Conservation (phyloP, 2,329 filamentous ascomycete genomes). For the Ploettnerulaceae sp. region DNA sequence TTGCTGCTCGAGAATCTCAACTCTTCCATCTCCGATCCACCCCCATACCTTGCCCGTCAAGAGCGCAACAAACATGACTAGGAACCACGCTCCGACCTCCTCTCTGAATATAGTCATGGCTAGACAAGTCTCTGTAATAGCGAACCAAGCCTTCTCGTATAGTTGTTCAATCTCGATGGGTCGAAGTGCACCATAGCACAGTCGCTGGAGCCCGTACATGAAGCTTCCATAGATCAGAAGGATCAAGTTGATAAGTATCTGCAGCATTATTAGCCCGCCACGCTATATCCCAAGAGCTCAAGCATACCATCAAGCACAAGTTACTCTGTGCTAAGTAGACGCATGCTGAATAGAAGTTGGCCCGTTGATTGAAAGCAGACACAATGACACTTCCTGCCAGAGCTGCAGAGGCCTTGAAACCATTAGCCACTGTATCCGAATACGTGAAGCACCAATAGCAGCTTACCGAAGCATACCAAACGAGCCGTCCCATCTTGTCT, state of each 20-base stretch:
- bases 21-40: conserved; percentile 93
- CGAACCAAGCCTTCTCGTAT: conserved; percentile 97
- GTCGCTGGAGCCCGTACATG: conserved; percentile 80
- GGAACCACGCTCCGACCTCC: conserved; percentile 88
- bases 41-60: conserved; percentile 96
- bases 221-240: conserved; percentile 76
- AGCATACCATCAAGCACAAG: conserved; percentile 78
- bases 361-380: conserved; percentile 87
- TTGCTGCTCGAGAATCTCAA: conserved; percentile 93
- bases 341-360: conserved; percentile 97
- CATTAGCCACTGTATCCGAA: conserved; percentile 8
- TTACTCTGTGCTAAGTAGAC: conserved; percentile 97
- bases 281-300: background rate
- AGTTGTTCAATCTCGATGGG: conserved; percentile 95
- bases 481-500: conserved; percentile 35
- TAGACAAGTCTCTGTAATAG: conserved; percentile 91
- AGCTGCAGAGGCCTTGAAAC: conserved; percentile 65
- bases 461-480: conserved; percentile 48
- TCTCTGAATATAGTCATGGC: conserved; percentile 98
- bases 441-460: conserved; percentile 4
- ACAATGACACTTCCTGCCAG: conserved; percentile 79
- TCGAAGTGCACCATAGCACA: conserved; percentile 86
- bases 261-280: conserved; percentile 8
- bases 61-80: conserved; percentile 92
- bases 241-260: conserved; percentile 89